Conservation (phyloP, 768 basidiomycete genomes). For the Xerocomellus amylosporus region DNA sequence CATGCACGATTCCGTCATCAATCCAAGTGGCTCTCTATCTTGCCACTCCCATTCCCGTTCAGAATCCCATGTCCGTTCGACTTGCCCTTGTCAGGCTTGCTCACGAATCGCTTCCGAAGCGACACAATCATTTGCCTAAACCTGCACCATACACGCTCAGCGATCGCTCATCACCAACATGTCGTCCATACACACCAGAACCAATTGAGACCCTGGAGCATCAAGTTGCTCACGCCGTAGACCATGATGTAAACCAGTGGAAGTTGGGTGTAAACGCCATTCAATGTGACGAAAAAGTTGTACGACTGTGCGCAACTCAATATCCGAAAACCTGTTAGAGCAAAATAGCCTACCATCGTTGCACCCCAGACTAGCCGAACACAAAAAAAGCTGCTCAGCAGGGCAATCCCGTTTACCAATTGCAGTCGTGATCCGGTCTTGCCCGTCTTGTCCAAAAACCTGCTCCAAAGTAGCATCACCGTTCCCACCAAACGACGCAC, state of each 20-base stretch:
- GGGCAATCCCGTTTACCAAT: constrained; percentile 65
- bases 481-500: background rate
- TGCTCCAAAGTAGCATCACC: constrained; percentile 22
- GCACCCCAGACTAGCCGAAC: constrained; percentile 73
- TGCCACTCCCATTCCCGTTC: constrained; percentile 19
- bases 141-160: constrained; percentile 33
- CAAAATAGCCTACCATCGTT: constrained; percentile 31
- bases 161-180: background rate
- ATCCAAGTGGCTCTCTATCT: constrained; percentile 9
- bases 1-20: constrained; percentile 1
- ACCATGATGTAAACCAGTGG: constrained; percentile 48
- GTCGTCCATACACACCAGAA: constrained; percentile 56
- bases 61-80: constrained; percentile 9
- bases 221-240: constrained; percentile 57
- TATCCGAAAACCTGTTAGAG: background rate
- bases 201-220: constrained; percentile 73
- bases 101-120: constrained; percentile 57
- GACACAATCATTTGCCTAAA: constrained; percentile 72
- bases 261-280: constrained; percentile 51
- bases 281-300: constrained; percentile 61
- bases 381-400: constrained; percentile 66
- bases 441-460: constrained; percentile 76
- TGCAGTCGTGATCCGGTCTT: constrained; percentile 67
- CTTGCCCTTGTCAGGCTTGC: constrained; percentile 17
- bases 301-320: constrained; percentile 48